phyloP scores from a whole-genome alignment of 2,329 filamentous ascomycete species.

The Cercospora nicotianae region DNA sequence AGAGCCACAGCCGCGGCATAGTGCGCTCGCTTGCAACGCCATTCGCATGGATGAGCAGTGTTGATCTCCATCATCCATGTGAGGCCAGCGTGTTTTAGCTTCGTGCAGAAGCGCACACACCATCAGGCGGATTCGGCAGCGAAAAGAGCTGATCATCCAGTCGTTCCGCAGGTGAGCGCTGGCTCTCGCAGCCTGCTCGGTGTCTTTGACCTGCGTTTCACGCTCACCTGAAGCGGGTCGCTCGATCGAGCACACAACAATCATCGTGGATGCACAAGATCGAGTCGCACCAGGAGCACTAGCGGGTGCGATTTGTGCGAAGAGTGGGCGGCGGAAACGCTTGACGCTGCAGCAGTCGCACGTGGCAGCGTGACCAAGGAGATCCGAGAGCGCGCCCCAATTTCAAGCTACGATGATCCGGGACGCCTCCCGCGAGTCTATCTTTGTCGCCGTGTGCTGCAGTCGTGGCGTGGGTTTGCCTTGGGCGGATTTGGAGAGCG shows the following conservation, averaged over 20 bases:
- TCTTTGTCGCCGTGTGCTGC: slow-evolving; percentile 22
- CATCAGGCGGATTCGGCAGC: slow-evolving; percentile 11
- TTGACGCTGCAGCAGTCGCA: slow-evolving; percentile 25
- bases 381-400: slow-evolving; percentile 18
- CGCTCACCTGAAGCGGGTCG: background rate
- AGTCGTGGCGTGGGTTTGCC: slow-evolving; percentile 10
- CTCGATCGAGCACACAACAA: slow-evolving; percentile 7
- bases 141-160: slow-evolving; percentile 6
- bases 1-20: slow-evolving; percentile 26
- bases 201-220: slow-evolving; percentile 12
- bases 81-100: slow-evolving; percentile 1
- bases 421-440: slow-evolving; percentile 30
- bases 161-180: background rate
- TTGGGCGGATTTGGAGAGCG: background rate
- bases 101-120: slow-evolving; percentile 15
- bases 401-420: slow-evolving; percentile 33
- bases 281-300: slow-evolving; percentile 16
- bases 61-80: slow-evolving; percentile 25
- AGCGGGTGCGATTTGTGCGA: slow-evolving; percentile 5
- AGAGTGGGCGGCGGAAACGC: slow-evolving; percentile 19
- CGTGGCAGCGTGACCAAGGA: slow-evolving; percentile 27
- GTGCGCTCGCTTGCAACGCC: slow-evolving; percentile 18
- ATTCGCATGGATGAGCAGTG: slow-evolving; percentile 2
- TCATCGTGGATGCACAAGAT: slow-evolving; percentile 15
- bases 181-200: background rate